Base-by-base conservation (phyloP, 495 filamentous ascomycete genomes). In the Penicillium argentinense region DNA sequence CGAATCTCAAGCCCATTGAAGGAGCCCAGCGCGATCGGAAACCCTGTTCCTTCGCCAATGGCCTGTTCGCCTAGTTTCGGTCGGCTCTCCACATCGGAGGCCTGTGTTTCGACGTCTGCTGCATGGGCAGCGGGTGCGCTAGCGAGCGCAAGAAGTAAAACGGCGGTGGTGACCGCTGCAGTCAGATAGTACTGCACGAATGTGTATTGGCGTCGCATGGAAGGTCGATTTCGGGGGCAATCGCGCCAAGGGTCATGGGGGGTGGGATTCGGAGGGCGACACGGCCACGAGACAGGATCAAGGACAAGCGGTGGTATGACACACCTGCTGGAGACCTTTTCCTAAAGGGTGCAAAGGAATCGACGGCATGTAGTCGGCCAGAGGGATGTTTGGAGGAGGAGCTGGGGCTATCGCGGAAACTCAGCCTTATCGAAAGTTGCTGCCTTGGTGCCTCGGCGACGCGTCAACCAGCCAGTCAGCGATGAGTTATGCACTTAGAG, bases 121-220 rank as follows among this genome's bases (percentile, higher is more conserved):
- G 84, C 83, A 52, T 84, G 73, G 30, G 80, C 84, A 73, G 21
- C 37, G 47, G 74, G 73, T 24, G 72, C 71, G 23, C 72, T 69
- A 42, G 76, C 74, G 18, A 88, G 57, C 25, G 71, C 60, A 45
- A 84, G 50, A 25, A 83, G 55, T 33, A 78, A 59, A 23, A 79
- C 77, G 29, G 79, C 77, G 59, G 76, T n/a, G n/a, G n/a, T 63
- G 48, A 84, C 53, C 24, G 79, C 84, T 59, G 85, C 84, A 63
- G 76, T 80, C 53, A 90, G 68, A 53, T 81, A 82, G 66, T 80
- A 85, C 74, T 86, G 85, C 49, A 87, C 69, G 49, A 76, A 80
- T 59, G 78, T 80, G 53, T 80, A 72, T 57, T 80, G 74, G 24
- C 61, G 71, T 62, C 70, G 81, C 84, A 88, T 87, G 60, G 60